Percentiles rank a stretch among this genome's conserved stretches.
phyloP scores from a whole-genome alignment of 306 rosid genomes.

The Delonix regia region DNA sequence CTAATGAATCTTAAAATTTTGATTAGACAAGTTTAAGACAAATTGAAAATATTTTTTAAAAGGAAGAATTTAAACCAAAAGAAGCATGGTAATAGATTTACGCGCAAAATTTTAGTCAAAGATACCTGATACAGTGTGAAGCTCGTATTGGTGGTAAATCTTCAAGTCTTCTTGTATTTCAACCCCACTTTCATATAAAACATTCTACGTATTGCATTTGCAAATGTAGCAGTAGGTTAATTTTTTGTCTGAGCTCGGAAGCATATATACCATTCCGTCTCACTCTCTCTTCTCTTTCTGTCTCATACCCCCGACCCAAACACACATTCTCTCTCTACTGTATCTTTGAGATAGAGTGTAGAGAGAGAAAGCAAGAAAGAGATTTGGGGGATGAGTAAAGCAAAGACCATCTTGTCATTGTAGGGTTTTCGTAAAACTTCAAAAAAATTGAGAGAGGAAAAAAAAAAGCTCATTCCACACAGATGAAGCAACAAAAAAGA shows the following conservation, averaged over 20 bases:
- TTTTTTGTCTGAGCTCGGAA: conserved; percentile 49
- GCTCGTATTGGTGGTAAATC: conserved; percentile 36
- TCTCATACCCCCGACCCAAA: not conserved
- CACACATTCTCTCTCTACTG: conserved; percentile 37
- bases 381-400: conserved; percentile 69
- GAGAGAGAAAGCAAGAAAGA: conserved; percentile 65
- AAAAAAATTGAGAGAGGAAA: conserved; percentile 22
- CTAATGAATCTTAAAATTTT: too few relatives aligned
- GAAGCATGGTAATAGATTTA: not conserved
- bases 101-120: conserved; percentile 24
- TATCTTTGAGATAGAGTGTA: conserved; percentile 47
- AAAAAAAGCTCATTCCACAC: conserved; percentile 38
- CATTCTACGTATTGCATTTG: conserved; percentile 22
- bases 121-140: conserved; percentile 18
- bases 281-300: conserved; percentile 12
- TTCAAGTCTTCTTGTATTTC: conserved; percentile 6
- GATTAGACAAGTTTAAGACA: too few relatives aligned
- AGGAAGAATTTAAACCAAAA: not conserved
- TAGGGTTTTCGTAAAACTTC: conserved; percentile 68
- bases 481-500: conserved; percentile 32
- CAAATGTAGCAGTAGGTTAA: conserved; percentile 18
- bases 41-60: not conserved
- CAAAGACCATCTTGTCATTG: conserved; percentile 73
- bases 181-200: conserved; percentile 28
- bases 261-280: conserved; percentile 20